phyloP scores from a whole-genome alignment of 768 basidiomycete genomes.

The Suillus hirtellus region DNA sequence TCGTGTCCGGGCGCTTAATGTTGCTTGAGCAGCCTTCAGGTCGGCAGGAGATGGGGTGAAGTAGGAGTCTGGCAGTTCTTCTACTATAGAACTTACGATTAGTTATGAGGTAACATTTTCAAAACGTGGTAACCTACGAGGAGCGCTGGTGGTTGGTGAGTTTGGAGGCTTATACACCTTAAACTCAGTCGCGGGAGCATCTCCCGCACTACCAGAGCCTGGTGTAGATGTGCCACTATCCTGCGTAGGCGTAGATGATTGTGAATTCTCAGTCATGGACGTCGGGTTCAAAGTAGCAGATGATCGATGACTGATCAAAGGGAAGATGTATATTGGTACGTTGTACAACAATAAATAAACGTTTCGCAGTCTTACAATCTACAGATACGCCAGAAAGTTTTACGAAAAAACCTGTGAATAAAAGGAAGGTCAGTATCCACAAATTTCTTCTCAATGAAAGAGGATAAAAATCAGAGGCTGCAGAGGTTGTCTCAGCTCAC shows the following conservation, averaged over 20 bases:
- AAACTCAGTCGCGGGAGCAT: constrained; percentile 26
- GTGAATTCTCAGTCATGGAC: constrained; percentile 28
- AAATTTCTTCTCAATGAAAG: background rate
- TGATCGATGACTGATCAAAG: constrained; percentile 23
- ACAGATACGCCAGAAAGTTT: background rate
- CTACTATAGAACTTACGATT: constrained; percentile 30
- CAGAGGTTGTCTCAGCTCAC: constrained; percentile 67
- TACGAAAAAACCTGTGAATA: background rate
- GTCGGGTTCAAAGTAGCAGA: constrained; percentile 17
- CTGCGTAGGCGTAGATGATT: background rate
- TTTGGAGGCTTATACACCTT: constrained; percentile 51
- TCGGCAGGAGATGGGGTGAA: constrained; percentile 74
- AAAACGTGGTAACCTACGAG: constrained; percentile 34
- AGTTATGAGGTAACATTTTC: constrained; percentile 9
- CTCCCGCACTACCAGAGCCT: background rate
- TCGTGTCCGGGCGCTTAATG: constrained; percentile 59
- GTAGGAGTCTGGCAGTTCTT: constrained; percentile 67
- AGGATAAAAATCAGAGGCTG: constrained; percentile 44
- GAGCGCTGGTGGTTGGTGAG: constrained; percentile 26
- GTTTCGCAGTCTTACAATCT: constrained; percentile 9
- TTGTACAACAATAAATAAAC: constrained; percentile 14
- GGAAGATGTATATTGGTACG: constrained; percentile 15
- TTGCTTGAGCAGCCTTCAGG: constrained; percentile 64
- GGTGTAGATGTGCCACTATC: background rate
- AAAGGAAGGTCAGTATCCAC: background rate